Base-by-base conservation (phyloP, 345 rosid species). In the Gossypium australe region DNA sequence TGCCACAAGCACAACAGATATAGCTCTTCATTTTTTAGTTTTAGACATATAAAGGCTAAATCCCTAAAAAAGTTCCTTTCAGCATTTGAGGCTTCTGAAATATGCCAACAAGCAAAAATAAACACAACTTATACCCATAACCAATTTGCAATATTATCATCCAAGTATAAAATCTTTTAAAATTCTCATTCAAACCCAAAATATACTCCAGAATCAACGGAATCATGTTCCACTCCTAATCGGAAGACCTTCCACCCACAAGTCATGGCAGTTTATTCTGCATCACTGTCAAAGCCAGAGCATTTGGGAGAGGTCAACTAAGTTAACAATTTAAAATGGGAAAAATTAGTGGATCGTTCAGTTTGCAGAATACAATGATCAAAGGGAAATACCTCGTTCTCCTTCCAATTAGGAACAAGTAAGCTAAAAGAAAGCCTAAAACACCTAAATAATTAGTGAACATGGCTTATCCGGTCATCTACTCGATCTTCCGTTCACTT, bases 1-100 rank as follows among this genome's bases (percentile, higher is more conserved):
- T 86, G 80, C 29, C 59, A 78, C 62, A 69, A 67, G 24, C 25
- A 78, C 8, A 72, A 75, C 24, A 66, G 10, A 3, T 53, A 16
- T n/a, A 18, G 22, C 64, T 70, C 17, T 45, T 45, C 41, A 34
- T 45, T 45, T 67, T 47, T 65, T 38, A 29, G 71, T 67, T 52
- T 18, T 1, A 55, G 1, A 48, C 45, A 43, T 43, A 57, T 52
- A 57, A 67, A 51, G 57, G 13, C 41, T 47, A 25, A 47, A 48
- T 7, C 2, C 17, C 59, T 18, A 7, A 20, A 56, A 56, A 34
- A 17, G 27, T n/a, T 47, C 38, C 44, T 72, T 58, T 45, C 16
- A 14, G 24, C 27, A 20, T 56, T 20, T 56, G 60, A 56, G 27
- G 25, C 25, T 18, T 56, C 25, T 20, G 27, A 13, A 20, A n/a